Evolutionary conservation across 2,329 filamentous ascomycete genomes (phyloP).

Genomic region (Rachicladosporium sp.): DNA sequence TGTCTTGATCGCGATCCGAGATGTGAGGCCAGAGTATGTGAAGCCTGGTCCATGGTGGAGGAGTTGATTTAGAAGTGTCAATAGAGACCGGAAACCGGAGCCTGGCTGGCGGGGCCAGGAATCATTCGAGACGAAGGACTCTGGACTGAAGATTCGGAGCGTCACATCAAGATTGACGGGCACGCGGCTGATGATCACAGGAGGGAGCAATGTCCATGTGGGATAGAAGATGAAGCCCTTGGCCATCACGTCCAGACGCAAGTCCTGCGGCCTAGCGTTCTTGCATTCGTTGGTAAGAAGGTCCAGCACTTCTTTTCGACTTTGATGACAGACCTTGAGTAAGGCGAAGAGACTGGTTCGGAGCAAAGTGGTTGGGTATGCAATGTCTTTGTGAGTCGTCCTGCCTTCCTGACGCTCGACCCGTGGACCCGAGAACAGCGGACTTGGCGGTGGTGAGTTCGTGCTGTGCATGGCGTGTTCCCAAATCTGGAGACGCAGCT

Average conservation of each 20-base stretch:
- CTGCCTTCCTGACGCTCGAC: background rate
- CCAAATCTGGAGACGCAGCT: constrained; percentile 14
- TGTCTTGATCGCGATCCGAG: too few species aligned
- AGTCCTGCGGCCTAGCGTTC: constrained; percentile 2
- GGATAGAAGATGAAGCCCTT: constrained; percentile 14
- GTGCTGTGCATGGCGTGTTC: constrained; percentile 6
- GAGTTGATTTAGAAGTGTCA: constrained; percentile 13
- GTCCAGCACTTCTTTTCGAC: constrained; percentile 10
- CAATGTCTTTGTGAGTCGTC: constrained; percentile 1
- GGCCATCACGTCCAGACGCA: constrained; percentile 14
- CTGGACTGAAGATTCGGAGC: constrained; percentile 14
- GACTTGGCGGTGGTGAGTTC: constrained; percentile 5
- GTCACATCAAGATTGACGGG: constrained; percentile 9
- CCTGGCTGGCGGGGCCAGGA: constrained; percentile 11
- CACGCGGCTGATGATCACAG: constrained; percentile 5
- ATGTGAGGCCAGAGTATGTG: background rate
- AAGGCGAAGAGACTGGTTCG: constrained; percentile 1
- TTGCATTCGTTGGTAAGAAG: constrained; percentile 8
- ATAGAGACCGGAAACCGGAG: constrained; percentile 9
- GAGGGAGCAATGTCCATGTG: constrained; percentile 13
- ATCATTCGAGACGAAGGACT: constrained; percentile 13
- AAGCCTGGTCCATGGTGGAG: constrained; percentile 12
- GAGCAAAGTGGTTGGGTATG: constrained; percentile 1
- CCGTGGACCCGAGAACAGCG: constrained; percentile 4
- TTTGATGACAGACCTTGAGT: constrained; percentile 3